Evolutionary conservation across 768 basidiomycete species (phyloP), one percentile per base, ranked within the genome.

Genomic region (Daedaleopsis sinensis): DNA sequence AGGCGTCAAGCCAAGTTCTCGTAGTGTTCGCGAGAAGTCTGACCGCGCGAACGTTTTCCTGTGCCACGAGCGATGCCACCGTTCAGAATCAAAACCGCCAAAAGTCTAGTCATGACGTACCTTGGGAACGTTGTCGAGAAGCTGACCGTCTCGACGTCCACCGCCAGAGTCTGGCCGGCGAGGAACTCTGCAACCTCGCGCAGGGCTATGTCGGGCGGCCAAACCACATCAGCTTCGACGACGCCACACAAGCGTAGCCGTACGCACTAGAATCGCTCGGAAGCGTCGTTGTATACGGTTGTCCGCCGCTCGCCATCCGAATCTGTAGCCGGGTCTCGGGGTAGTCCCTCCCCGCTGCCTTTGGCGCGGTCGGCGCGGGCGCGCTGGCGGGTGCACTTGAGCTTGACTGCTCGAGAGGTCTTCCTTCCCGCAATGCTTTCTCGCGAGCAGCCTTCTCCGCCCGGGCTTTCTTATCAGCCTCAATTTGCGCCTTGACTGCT

Each of bases 401-500:
- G 43, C 54, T 21, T 13, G 42, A 16, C n/a, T 19, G 23, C 43
- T 43, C 38, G 27, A 79, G 69, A n/a, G 77, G 70, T 56, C 78
- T 78, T 1, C 96, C 96, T 38, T 96, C 94, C 36, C 96, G 84
- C 8, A 96, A 72, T 0, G 95, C 96, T 72, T 98, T 98, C 76
- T 98, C 96, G 50, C 88, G 79, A 0, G 95, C 95, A 1, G 88
- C 81, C 69, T 92, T 95, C 71, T 91, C 94, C 0, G 93, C 93
- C 19, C 96, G 86, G 10, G 85, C 89, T 55, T 85, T 84, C 77
- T 95, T 98, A 79, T 97, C 96, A 0, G 89, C 92, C 74, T 96
- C 95, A 65, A 98, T 97, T 73, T 97, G 95, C 0, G 91, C 93
- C 71, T 94, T 94, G 70, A 98, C 80, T 0, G 91, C 91, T 3